Percentiles rank a stretch among this genome's conserved stretches.
Evolutionary conservation across 164 flowering plant species (phyloP).

Genomic region (Liriodendron chinense): DNA sequence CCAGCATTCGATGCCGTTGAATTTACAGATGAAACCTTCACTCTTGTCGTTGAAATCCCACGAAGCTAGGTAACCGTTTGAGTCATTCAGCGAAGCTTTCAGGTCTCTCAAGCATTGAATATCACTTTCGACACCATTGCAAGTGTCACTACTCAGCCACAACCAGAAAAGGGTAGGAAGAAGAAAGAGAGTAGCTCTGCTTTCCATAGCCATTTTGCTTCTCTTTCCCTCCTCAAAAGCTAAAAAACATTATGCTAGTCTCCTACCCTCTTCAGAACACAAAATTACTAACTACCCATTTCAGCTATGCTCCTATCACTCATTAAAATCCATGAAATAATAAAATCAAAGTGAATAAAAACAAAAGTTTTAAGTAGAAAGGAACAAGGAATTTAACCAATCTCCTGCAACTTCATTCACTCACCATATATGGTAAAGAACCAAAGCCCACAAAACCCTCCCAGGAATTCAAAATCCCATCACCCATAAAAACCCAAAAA

Average conservation of each 20-base stretch:
- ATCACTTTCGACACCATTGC: slow-evolving; percentile 37
- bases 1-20: slow-evolving; percentile 75
- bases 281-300: background rate
- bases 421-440: too few relatives aligned
- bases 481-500: too few relatives aligned
- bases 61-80: slow-evolving; percentile 33
- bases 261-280: background rate
- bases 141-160: background rate
- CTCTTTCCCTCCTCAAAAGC: background rate
- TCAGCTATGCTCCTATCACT: background rate
- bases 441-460: too few relatives aligned
- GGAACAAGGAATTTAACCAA: too few relatives aligned
- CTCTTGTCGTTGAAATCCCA: slow-evolving; percentile 54
- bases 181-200: slow-evolving; percentile 1
- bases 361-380: too few relatives aligned
- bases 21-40: slow-evolving; percentile 65
- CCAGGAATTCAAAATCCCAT: too few relatives aligned
- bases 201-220: background rate
- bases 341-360: too few relatives aligned
- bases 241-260: too few relatives aligned
- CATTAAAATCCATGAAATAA: background rate
- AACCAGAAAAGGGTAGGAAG: background rate
- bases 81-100: slow-evolving; percentile 45
- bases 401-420: too few relatives aligned
- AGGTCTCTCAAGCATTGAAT: slow-evolving; percentile 54